Evolutionary conservation across 1,284 basidiomycete genomes (phyloP), one percentile per base, ranked within the genome.

Genomic region (Rhodotorula glutinis): DNA sequence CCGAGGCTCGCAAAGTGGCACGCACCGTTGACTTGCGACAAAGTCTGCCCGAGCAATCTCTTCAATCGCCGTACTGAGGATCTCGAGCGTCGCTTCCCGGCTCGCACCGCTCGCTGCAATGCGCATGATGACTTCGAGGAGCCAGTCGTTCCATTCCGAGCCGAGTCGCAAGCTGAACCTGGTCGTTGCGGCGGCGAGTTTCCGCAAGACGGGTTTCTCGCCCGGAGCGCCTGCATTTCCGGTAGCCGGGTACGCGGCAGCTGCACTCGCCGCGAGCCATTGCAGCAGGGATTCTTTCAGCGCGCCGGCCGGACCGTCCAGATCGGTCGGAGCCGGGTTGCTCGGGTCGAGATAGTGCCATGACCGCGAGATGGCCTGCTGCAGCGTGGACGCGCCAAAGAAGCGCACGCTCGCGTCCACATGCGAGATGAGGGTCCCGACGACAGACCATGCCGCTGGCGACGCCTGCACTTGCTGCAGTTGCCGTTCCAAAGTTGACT

Each of bases 301-400:
- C 19, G 29, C 44, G 2, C 30, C 30, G 30, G 56, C 38, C 17
- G 46, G 33, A 14, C 23, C 27, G 2, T 38, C 33, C 21, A 62
- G 29, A 2, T 54, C 29, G 2, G 7, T 21, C 13, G 44, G 21
- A 13, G 25, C 27, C 21, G 52, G 29, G 38, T 47, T 41, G 27
- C 57, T 56, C n/a, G 63, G 38, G 40, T 47, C 56, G 56, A 57
- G 60, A 16, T 61, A 43, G 21, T 64, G 58, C 69, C 71, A 75
- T 47, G 69, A 65, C 29, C 72, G 62, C 16, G 70, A 38, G 62
- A 77, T 67, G 51, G 74, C 74, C 47, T 69, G 60, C 30, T 72
- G 66, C 30, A 77, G 55, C 1, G 76, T 75, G 40, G 68, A 66
- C 11, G 75, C 74, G 21, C 69, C 76, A 55, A 76, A 76, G 69